phyloP scores from a whole-genome alignment of 1,284 basidiomycete species.

The Volvariella volvacea region DNA sequence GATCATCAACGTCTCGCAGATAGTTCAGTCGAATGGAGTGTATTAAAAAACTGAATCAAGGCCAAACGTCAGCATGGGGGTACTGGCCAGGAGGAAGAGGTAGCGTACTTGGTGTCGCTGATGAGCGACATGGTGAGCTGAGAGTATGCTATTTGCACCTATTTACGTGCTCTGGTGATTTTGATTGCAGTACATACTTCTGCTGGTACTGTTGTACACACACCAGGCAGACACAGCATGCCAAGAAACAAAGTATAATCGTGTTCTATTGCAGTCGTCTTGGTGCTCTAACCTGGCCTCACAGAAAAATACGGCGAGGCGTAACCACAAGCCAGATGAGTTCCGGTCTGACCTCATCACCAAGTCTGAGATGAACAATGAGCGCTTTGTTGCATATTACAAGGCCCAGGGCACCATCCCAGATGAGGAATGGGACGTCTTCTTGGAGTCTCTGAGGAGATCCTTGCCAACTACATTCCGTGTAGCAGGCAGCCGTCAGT shows the following conservation, averaged over 20 bases:
- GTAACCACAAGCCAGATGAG: slow-evolving; percentile 13
- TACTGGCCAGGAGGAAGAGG: slow-evolving; percentile 2
- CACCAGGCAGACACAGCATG: too few species aligned
- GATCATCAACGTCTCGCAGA: slow-evolving; percentile 82
- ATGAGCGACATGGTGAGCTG: slow-evolving; percentile 51
- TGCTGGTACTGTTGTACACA: too few species aligned
- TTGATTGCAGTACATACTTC: too few species aligned
- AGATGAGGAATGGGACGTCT: slow-evolving; percentile 74
- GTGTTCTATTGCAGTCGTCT: too few species aligned
- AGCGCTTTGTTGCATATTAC: slow-evolving; percentile 74
- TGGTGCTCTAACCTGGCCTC: too few species aligned
- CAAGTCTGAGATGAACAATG: slow-evolving; percentile 63
- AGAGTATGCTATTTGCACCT: too few species aligned
- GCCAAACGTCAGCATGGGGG: too few species aligned
- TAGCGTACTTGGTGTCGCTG: slow-evolving; percentile 39
- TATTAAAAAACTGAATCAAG: slow-evolving; percentile 86
- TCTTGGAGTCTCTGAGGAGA: slow-evolving; percentile 62
- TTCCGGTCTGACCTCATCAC: slow-evolving; percentile 40
- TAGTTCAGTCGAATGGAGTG: slow-evolving; percentile 82
- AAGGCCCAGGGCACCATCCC: slow-evolving; percentile 64
- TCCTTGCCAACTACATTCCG: slow-evolving; percentile 94
- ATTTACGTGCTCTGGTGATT: too few species aligned
- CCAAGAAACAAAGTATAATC: too few species aligned
- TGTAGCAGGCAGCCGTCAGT: slow-evolving; percentile 85
- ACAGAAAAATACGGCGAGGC: too few species aligned